Conservation (phyloP, 345 rosid genomes). For the Nephelium lappaceum region DNA sequence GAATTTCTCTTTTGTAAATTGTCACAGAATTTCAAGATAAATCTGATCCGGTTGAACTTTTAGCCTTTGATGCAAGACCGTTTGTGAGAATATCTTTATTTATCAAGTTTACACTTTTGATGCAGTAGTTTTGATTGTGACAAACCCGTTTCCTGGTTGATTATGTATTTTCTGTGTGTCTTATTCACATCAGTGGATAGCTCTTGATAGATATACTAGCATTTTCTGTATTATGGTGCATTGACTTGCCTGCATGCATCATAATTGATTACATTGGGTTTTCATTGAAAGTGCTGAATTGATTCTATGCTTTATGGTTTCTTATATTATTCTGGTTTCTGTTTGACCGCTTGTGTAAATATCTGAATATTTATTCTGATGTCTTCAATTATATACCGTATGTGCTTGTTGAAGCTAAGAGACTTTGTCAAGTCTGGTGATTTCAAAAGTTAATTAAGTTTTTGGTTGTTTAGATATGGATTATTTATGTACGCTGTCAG, state of each 20-base stretch:
- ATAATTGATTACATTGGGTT: not conserved
- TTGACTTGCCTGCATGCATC: not conserved
- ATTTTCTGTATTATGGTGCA: not conserved
- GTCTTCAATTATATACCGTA: not conserved
- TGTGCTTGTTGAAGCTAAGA: not conserved
- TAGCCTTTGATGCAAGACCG: not conserved
- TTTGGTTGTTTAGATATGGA: conserved; percentile 8
- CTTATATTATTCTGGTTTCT: not conserved
- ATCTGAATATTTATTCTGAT: not conserved
- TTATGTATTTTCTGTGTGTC: too few relatives aligned
- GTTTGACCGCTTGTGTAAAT: not conserved
- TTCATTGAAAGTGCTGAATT: too few relatives aligned
- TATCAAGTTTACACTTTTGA: not conserved
- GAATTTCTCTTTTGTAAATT: not conserved
- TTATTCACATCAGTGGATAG: too few relatives aligned
- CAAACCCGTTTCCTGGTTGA: not conserved
- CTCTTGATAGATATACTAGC: not conserved
- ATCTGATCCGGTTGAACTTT: not conserved
- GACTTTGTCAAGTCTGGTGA: not conserved
- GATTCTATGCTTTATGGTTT: not conserved
- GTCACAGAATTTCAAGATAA: not conserved
- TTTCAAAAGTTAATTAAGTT: not conserved
- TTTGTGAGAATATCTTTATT: not conserved
- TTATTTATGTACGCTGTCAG: not conserved
- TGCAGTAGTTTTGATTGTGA: not conserved